Percentiles rank a stretch among this genome's conserved stretches.
Evolutionary conservation across 148 eudicot species (phyloP).

Genomic region (Rhododendron mucronatum): DNA sequence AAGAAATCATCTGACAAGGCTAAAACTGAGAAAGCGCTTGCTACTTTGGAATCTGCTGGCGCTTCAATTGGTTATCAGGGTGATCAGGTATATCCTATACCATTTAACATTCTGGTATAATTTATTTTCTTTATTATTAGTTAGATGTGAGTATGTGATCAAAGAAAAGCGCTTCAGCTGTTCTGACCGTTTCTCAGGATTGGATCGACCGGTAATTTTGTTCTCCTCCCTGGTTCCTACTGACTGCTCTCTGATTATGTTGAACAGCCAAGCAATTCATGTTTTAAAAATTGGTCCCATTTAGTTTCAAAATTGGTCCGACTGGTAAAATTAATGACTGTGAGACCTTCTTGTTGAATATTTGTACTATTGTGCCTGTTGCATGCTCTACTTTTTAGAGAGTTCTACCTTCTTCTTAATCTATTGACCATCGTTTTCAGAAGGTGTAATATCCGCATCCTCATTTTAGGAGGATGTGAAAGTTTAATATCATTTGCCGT

Average conservation of each 20-base stretch:
- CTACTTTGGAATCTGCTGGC: slow-evolving; percentile 52
- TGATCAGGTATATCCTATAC: slow-evolving; percentile 51
- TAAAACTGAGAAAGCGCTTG: slow-evolving; percentile 55
- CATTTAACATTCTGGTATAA: background rate
- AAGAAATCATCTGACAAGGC: slow-evolving; percentile 84
- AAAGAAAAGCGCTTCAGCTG: background rate
- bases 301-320: background rate
- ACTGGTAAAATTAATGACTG: background rate
- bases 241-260: background rate
- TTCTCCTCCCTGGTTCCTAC: background rate
- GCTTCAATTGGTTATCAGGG: slow-evolving; percentile 43
- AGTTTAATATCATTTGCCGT: background rate
- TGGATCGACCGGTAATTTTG: background rate
- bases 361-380: background rate
- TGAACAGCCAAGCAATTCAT: background rate
- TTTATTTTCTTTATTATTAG: background rate
- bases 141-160: background rate
- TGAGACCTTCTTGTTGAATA: background rate
- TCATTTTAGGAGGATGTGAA: background rate
- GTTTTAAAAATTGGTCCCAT: background rate
- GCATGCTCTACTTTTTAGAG: background rate
- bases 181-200: background rate
- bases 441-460: background rate
- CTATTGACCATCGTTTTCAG: background rate
- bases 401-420: background rate